These are phyloP conservation scores for Casuarina cunninghamiana DNA, from an alignment of 306 rosid species.

Conservation along the genomic window DNA sequence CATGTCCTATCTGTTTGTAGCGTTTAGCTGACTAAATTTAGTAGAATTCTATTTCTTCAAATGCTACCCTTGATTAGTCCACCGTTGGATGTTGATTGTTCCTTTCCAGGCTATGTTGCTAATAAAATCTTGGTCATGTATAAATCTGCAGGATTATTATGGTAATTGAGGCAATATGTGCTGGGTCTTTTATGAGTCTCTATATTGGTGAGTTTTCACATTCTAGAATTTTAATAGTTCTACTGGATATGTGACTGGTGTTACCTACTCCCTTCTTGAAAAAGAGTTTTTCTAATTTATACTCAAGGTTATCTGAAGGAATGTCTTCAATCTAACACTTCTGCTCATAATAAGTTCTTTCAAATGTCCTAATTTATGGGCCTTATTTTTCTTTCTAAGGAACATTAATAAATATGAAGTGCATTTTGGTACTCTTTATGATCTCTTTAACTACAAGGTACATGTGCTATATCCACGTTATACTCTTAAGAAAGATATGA, in stretches of 20 bases:
- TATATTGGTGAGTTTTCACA: conserved; percentile 62
- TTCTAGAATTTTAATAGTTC: conserved; percentile 2
- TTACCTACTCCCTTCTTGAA: not conserved
- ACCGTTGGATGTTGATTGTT: conserved; percentile 14
- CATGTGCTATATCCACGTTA: not conserved
- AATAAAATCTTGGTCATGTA: conserved; percentile 15
- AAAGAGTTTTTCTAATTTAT: not conserved
- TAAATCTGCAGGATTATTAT: conserved; percentile 79
- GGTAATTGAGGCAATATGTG: conserved; percentile 80
- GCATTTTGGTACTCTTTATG: not conserved
- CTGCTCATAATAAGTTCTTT: not conserved
- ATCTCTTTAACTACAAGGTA: not conserved
- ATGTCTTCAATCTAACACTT: not conserved
- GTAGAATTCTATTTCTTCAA: not conserved
- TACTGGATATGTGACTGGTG: not conserved
- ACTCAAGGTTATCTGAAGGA: not conserved
- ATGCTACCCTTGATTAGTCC: conserved; percentile 3
- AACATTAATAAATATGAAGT: not conserved
- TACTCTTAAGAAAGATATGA: not conserved
- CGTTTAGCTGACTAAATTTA: not conserved
- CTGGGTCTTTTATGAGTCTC: conserved; percentile 82
- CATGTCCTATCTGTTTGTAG: conserved; percentile 10
- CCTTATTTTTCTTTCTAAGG: not conserved
- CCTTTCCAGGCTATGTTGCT: conserved; percentile 22
- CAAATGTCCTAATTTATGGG: not conserved